Percentiles rank a stretch among this genome's conserved stretches.
These are phyloP conservation scores for Hymenoscyphus albidus DNA, from an alignment of 2,329 filamentous ascomycete genomes.

Conservation along the genomic window DNA sequence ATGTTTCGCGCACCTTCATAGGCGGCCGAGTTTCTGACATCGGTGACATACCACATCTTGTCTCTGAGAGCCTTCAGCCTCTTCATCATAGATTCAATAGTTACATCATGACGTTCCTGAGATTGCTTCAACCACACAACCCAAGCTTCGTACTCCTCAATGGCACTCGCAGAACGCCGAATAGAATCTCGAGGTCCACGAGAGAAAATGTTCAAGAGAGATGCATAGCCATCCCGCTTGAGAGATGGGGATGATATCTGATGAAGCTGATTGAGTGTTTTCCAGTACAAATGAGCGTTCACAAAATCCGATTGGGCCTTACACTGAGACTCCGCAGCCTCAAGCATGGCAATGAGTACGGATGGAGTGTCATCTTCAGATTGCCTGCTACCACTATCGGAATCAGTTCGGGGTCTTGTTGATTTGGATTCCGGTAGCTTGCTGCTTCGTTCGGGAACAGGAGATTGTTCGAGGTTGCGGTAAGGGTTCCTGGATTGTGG, in stretches of 20 bases:
- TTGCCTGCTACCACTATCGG: slow-evolving; percentile 32
- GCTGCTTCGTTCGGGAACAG: slow-evolving; percentile 14
- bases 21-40: slow-evolving; percentile 82
- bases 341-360: slow-evolving; percentile 68
- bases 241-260: slow-evolving; percentile 57
- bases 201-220: slow-evolving; percentile 69
- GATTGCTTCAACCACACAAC: slow-evolving; percentile 80
- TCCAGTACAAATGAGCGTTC: slow-evolving; percentile 80
- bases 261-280: slow-evolving; percentile 70
- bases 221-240: slow-evolving; percentile 64
- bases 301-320: slow-evolving; percentile 79
- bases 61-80: slow-evolving; percentile 74
- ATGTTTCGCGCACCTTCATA: slow-evolving; percentile 87
- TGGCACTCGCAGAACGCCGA: slow-evolving; percentile 64
- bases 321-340: slow-evolving; percentile 71
- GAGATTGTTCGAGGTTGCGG: slow-evolving; percentile 33
- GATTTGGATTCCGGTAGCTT: slow-evolving; percentile 20
- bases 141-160: slow-evolving; percentile 77
- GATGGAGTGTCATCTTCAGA: slow-evolving; percentile 44
- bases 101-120: slow-evolving; percentile 70
- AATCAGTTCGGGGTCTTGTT: slow-evolving; percentile 22
- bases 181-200: slow-evolving; percentile 67
- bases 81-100: slow-evolving; percentile 71
- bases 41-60: slow-evolving; percentile 98
- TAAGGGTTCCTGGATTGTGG: slow-evolving; percentile 54